Percentiles rank a stretch among this genome's conserved stretches.
Conservation (phyloP, 805 yeast genomes). For the Myxozyma udenii region DNA sequence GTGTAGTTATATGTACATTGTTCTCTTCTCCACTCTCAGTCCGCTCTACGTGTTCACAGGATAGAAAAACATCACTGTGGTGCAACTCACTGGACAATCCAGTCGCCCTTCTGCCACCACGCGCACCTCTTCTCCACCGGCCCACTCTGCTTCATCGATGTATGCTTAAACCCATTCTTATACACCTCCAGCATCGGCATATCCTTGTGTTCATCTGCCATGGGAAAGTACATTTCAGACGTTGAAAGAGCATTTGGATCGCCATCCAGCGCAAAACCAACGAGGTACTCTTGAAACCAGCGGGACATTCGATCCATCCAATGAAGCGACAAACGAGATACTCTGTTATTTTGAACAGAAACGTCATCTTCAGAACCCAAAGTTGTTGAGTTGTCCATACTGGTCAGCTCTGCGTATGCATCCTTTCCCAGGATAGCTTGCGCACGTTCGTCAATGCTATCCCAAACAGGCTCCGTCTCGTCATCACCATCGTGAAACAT, state of each 20-base stretch:
- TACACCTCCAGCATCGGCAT: slow-evolving; percentile 12
- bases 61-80: too few species aligned
- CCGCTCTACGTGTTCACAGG: too few species aligned
- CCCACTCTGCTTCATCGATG: slow-evolving; percentile 1
- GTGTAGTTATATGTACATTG: too few species aligned
- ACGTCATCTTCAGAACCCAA: not conserved
- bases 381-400: too few species aligned
- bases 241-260: slow-evolving; percentile 16
- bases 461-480: slow-evolving; percentile 4
- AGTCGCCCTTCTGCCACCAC: slow-evolving; percentile 10
- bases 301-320: slow-evolving; percentile 5
- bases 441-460: too few species aligned
- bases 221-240: not conserved
- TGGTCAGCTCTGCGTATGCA: too few species aligned
- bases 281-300: slow-evolving; percentile 15
- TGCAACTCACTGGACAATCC: too few species aligned
- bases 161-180: slow-evolving; percentile 2
- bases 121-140: slow-evolving; percentile 7
- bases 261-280: slow-evolving; percentile 15
- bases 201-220: too few species aligned
- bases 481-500: slow-evolving; percentile 8
- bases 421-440: too few species aligned
- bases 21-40: too few species aligned
- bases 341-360: too few species aligned
- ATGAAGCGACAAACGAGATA: too few species aligned